These are phyloP conservation scores for Agapanthus africanus DNA, from an alignment of 106 monocot genomes.

Conservation along the genomic window DNA sequence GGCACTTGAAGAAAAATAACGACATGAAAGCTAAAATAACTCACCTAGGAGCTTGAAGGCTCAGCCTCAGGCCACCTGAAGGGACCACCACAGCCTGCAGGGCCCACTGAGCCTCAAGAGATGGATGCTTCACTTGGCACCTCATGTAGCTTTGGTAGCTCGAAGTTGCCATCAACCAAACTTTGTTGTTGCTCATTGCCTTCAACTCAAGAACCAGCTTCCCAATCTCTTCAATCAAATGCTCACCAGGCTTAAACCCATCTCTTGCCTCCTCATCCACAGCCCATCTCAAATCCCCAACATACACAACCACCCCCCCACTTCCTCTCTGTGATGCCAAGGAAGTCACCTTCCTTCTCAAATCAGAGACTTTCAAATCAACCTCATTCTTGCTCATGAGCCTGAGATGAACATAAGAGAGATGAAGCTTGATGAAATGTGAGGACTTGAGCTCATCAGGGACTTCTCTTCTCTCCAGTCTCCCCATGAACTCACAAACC, in stretches of 20 bases:
- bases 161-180: constrained; percentile 71
- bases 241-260: constrained; percentile 35
- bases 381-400: constrained; percentile 56
- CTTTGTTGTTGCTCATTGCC: constrained; percentile 16
- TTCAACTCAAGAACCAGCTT: constrained; percentile 41
- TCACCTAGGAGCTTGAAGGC: no score
- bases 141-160: constrained; percentile 81
- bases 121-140: constrained; percentile 59
- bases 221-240: constrained; percentile 53
- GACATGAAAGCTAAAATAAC: no score
- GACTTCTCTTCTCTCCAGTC: constrained; percentile 65
- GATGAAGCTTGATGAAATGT: constrained; percentile 55
- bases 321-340: constrained; percentile 15
- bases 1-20: neutral
- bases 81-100: constrained; percentile 85
- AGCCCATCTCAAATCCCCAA: constrained; percentile 75
- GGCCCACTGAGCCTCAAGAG: constrained; percentile 65
- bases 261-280: constrained; percentile 20
- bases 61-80: constrained; percentile 67
- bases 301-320: constrained; percentile 40
- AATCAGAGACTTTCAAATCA: constrained; percentile 53
- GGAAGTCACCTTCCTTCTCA: constrained; percentile 40
- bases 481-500: constrained; percentile 45
- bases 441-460: constrained; percentile 57
- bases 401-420: constrained; percentile 48